Evolutionary conservation across 139 green algal genomes (phyloP), one percentile per base, ranked within the genome.

Genomic region (Chlamydomonas applanata): DNA sequence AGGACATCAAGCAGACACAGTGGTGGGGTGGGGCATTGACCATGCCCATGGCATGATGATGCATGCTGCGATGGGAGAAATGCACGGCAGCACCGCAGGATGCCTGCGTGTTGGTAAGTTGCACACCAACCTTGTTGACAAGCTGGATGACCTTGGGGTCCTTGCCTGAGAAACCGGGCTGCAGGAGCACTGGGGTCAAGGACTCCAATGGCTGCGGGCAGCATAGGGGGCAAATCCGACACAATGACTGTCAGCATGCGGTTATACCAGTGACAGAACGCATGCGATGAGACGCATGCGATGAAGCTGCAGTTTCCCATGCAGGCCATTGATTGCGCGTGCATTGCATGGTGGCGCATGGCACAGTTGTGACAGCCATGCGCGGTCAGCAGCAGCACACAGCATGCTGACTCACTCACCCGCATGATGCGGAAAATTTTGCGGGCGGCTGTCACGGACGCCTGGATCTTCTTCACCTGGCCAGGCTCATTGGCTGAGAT

Each of bases 341-440:
- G 40, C 17, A 40, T 11, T 69, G 29, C 16, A 69, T 46, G 69
- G 69, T 33, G 45, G 25, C 13, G 40, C 7, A 53, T 30, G 52
- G 36, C 7, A 30, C 49, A 45, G 5, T 45, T 49, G 9, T 68
- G 4, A 64, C 57, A 20, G 9, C 5, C 40, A 49, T 49, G 40
- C n/a, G n/a, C n/a, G 7, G 9, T 61, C 7, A 61, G 11, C 33
- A 66, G 53, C 45, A 19, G 4, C 29, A 56, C 27, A 74, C 9
- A 24, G 45, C 44, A 56, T 35, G 40, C 45, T 61, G 67, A 49
- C 68, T 20, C 35, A 77, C 88, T 27, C 57, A 91, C 87, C 72
- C 83, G 75, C 78, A 98, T 87, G 73, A 98, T 78, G 33, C 93
- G 86, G 72, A 98, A 97, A 0, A 97, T 83, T 69, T 98, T 98